phyloP scores from a whole-genome alignment of 2,329 filamentous ascomycete genomes.

The Fusarium azukiicola region DNA sequence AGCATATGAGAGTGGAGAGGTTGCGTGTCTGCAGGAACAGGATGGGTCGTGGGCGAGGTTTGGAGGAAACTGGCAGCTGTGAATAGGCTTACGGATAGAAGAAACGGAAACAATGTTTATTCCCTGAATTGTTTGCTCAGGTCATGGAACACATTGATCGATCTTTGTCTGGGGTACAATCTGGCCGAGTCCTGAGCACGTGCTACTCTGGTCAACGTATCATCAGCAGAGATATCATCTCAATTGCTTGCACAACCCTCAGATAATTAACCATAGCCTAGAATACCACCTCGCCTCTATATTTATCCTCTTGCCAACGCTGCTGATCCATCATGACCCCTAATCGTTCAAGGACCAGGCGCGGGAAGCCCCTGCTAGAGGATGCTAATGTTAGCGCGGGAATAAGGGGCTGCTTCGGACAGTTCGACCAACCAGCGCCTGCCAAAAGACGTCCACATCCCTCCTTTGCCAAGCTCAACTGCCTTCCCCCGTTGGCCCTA shows the following conservation, averaged over 20 bases:
- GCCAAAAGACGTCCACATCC: conserved; percentile 18
- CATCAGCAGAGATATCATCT: background rate
- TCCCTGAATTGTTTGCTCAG: background rate
- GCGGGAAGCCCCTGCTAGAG: conserved; percentile 28
- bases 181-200: background rate
- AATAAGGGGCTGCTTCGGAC: background rate
- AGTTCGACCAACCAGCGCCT: conserved; percentile 37
- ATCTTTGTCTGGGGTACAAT: background rate
- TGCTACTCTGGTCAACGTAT: background rate
- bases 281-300: conserved; percentile 13
- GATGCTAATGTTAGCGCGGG: conserved; percentile 29
- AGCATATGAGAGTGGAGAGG: background rate
- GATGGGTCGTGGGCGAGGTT: background rate
- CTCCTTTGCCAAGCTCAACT: conserved; percentile 10
- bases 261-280: background rate
- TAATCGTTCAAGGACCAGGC: conserved; percentile 1
- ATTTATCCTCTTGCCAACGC: conserved; percentile 12
- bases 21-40: background rate
- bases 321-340: conserved; percentile 10
- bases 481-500: conserved; percentile 12
- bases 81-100: background rate
- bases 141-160: background rate
- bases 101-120: background rate
- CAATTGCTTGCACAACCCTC: too few species aligned
- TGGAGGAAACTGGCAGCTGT: background rate